Evolutionary conservation across 2,329 filamentous ascomycete genomes (phyloP).

Genomic region (Penicillium sp.): DNA sequence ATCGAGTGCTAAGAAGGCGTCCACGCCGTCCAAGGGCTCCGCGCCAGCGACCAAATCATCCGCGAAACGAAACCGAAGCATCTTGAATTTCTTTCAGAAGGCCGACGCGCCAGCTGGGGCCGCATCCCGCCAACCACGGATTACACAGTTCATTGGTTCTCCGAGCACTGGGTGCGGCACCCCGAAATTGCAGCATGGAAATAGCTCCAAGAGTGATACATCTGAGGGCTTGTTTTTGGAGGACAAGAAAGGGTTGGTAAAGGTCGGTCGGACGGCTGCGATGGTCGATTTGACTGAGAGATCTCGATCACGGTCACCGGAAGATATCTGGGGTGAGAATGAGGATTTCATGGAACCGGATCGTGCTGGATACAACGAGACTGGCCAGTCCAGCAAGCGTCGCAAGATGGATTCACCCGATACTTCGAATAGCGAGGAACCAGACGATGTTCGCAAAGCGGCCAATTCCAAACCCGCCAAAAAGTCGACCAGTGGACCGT

Average conservation of each 20-base stretch:
- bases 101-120: slow-evolving; percentile 57
- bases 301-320: slow-evolving; percentile 32
- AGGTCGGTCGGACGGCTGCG: slow-evolving; percentile 2
- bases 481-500: slow-evolving; percentile 37
- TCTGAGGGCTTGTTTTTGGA: slow-evolving; percentile 39
- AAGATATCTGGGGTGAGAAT: slow-evolving; percentile 38
- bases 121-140: slow-evolving; percentile 54
- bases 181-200: slow-evolving; percentile 12
- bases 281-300: slow-evolving; percentile 5
- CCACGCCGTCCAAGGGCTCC: slow-evolving; percentile 26
- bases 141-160: slow-evolving; percentile 46
- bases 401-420: slow-evolving; percentile 31
- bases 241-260: slow-evolving; percentile 28
- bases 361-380: slow-evolving; percentile 36
- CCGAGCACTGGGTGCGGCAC: slow-evolving; percentile 32
- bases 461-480: slow-evolving; percentile 7
- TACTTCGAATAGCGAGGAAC: neutral
- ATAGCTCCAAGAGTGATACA: slow-evolving; percentile 13
- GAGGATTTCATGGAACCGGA: slow-evolving; percentile 15
- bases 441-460: neutral
- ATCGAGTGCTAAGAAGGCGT: slow-evolving; percentile 23
- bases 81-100: slow-evolving; percentile 75
- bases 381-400: slow-evolving; percentile 33
- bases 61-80: slow-evolving; percentile 59
- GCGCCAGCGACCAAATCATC: slow-evolving; percentile 16